Conservation (phyloP, 768 basidiomycete genomes). For the Amanita inopinata region DNA sequence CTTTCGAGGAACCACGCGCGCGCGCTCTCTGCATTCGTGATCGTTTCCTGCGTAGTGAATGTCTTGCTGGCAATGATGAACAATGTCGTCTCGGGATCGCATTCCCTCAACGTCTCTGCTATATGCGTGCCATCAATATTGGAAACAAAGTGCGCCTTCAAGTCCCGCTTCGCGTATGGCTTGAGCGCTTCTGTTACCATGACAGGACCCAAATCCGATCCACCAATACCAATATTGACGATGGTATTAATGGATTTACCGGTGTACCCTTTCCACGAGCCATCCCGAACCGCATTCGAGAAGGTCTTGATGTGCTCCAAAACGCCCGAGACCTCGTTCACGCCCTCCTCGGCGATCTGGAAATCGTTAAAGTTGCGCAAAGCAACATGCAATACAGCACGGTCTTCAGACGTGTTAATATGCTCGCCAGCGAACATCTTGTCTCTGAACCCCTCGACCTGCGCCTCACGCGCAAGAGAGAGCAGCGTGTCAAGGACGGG, state of each 20-base stretch:
- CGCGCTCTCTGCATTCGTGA: slow-evolving; percentile 95
- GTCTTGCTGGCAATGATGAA: slow-evolving; percentile 99
- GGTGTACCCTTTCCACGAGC: slow-evolving; percentile 94
- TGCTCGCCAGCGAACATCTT: slow-evolving; percentile 94
- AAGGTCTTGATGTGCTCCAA: slow-evolving; percentile 90
- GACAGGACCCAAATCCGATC: slow-evolving; percentile 94
- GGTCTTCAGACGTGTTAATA: slow-evolving; percentile 98
- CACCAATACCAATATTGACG: slow-evolving; percentile 99
- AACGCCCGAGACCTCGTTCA: slow-evolving; percentile 73
- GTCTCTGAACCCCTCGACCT: slow-evolving; percentile 76
- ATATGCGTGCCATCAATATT: slow-evolving; percentile 99
- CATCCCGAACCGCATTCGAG: slow-evolving; percentile 73
- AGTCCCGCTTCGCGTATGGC: slow-evolving; percentile 81
- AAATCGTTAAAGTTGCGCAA: slow-evolving; percentile 74
- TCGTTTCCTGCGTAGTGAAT: slow-evolving; percentile 99
- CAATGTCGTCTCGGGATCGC: slow-evolving; percentile 86
- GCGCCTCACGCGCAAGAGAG: slow-evolving; percentile 74
- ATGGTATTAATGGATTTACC: slow-evolving; percentile 90
- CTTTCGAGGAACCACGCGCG: slow-evolving; percentile 85
- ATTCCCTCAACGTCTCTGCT: slow-evolving; percentile 72
- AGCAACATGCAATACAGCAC: slow-evolving; percentile 92
- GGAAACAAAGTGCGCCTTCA: slow-evolving; percentile 83
- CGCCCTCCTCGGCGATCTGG: slow-evolving; percentile 72
- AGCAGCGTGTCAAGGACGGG: slow-evolving; percentile 75
- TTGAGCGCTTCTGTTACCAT: slow-evolving; percentile 99